phyloP scores from a whole-genome alignment of 768 basidiomycete genomes.

The Pulveroboletus frians region DNA sequence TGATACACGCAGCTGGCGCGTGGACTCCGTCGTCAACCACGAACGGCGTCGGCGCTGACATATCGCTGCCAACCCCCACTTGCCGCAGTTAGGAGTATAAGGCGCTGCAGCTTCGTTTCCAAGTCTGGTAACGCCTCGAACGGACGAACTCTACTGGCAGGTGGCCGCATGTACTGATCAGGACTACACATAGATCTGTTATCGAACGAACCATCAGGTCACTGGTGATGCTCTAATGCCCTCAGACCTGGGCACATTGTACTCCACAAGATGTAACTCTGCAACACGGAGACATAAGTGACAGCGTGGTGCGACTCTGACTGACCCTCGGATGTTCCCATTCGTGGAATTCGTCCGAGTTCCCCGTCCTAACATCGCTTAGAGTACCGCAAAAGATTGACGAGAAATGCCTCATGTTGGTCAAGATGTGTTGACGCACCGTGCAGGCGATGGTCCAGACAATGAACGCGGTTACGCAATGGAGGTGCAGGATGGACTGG shows the following conservation, averaged over 20 bases:
- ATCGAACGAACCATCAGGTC: conserved; percentile 9
- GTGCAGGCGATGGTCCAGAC: conserved; percentile 7
- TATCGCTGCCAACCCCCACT: conserved; percentile 5
- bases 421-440: conserved; percentile 5
- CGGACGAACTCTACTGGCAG: conserved; percentile 3
- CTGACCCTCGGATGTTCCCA: not conserved
- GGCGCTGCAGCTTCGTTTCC: not conserved
- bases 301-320: not conserved
- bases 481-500: conserved; percentile 10
- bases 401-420: conserved; percentile 1
- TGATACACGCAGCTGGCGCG: conserved; percentile 9
- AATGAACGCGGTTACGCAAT: conserved; percentile 28
- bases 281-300: not conserved
- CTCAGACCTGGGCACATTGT: conserved; percentile 16
- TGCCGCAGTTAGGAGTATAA: conserved; percentile 13
- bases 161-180: conserved; percentile 19
- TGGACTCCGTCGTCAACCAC: conserved; percentile 1
- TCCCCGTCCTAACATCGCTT: conserved; percentile 9
- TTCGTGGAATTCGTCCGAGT: not conserved
- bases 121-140: not conserved
- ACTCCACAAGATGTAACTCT: conserved; percentile 5
- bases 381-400: not conserved
- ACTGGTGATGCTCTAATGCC: conserved; percentile 5
- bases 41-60: conserved; percentile 5
- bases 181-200: conserved; percentile 5